Base-by-base conservation (phyloP, 176 grass and related monocot species). In the Pontederia paniculata region DNA sequence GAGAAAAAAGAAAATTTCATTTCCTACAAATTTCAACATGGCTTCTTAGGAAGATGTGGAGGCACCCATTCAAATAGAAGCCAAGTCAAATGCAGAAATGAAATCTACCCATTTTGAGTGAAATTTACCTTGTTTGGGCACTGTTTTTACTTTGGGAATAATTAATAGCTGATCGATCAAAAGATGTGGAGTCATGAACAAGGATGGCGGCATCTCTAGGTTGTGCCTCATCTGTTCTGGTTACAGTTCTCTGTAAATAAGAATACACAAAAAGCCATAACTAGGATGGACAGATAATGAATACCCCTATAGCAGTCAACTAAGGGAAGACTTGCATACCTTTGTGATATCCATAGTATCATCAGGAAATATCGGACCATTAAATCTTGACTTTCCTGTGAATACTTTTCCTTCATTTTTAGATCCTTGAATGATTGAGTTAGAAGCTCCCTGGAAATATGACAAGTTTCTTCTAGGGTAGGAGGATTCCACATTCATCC, bases 91-190 rank as follows among this genome's bases (percentile, higher is more conserved):
- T n/a, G n/a, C n/a, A n/a, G n/a, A n/a, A 37, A 12, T 16, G 5
- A n/a, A 41, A 59, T n/a, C 12, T 59, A 59, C 23, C 22, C n/a
- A 14, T 9, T 37, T 5, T 19, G 18, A 37, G 7, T 5, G 11
- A 51, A 16, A 20, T 8, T 25, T 52, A 72, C 69, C 69, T 72
- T 72, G 69, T 37, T 52, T 43, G 69, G 44, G 17, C 13, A 72
- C 52, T 50, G 12, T 23, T 52, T 52, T 61, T 59, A 8, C 23
- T 61, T 14, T 72, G 69, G 23, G 69, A 42, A 62, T 72, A 23
- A 22, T 44, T 46, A 62, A 48, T 10, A 12, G 48, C 23, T 45
- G 69, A 72, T 43, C 57, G 31, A 72, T 72, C 37, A n/a, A 72
- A 61, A 53, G 57, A 72, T 52, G 47, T 52, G 9, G 48, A 53